Evolutionary conservation across 192 early-diverging fungal genomes (phyloP).

Genomic region (Dissophora ornata): DNA sequence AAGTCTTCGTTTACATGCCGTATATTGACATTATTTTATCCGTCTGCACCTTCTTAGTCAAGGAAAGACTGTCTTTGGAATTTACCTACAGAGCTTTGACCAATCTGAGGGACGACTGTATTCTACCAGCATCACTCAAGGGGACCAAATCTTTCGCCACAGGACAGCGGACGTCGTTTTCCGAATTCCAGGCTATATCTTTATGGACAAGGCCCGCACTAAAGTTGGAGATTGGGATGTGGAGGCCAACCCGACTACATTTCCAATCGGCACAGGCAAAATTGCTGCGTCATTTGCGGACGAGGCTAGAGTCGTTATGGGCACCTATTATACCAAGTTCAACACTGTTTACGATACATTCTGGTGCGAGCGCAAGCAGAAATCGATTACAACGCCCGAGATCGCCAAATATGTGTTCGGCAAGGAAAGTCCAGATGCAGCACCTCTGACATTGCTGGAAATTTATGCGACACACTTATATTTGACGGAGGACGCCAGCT

Average conservation of each 20-base stretch:
- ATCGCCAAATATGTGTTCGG: constrained; percentile 54
- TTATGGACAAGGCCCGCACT: constrained; percentile 8
- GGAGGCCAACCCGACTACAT: constrained; percentile 6
- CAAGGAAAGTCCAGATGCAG: constrained; percentile 19
- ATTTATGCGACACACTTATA: constrained; percentile 70
- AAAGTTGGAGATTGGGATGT: constrained; percentile 18
- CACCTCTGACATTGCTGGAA: constrained; percentile 34
- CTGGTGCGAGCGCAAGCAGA: constrained; percentile 33
- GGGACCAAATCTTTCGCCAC: constrained; percentile 23
- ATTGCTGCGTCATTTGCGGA: constrained; percentile 40
- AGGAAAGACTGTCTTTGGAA: constrained; percentile 12
- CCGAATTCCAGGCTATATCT: constrained; percentile 50
- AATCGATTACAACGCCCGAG: constrained; percentile 21
- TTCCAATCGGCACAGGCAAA: constrained; percentile 12
- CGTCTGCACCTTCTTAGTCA: neutral
- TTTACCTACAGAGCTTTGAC: constrained; percentile 31
- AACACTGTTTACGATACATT: constrained; percentile 52
- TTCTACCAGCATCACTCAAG: constrained; percentile 20
- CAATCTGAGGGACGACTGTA: constrained; percentile 38
- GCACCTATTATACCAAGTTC: constrained; percentile 45
- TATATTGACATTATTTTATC: neutral
- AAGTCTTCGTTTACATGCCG: neutral
- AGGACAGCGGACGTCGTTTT: constrained; percentile 61
- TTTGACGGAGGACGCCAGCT: constrained; percentile 62
- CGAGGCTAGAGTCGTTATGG: constrained; percentile 48